A percentile compares a stretch with the other conserved stretches of the same genome.
These are phyloP conservation scores for Waltiozyma sp. DNA, from an alignment of 1,139 yeast genomes.

Conservation along the genomic window DNA sequence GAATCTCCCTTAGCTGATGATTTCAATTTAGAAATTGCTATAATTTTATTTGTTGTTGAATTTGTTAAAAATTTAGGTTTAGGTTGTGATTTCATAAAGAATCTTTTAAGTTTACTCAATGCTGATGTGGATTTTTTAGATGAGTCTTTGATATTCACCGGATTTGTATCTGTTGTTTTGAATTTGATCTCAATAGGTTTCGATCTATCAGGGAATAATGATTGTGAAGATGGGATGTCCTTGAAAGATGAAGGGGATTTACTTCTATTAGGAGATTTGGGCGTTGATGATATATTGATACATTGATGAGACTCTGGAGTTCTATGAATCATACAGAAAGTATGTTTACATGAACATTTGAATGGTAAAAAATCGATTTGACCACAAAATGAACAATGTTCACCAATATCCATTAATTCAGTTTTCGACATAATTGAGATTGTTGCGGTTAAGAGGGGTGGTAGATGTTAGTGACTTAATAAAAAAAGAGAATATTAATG, in stretches of 20 bases:
- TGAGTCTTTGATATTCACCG: constrained; percentile 4
- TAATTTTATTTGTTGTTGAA: constrained; percentile 19
- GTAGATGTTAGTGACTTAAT: too few species aligned
- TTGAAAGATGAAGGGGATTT: neutral
- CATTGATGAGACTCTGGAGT: constrained; percentile 38
- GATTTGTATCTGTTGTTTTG: constrained; percentile 10
- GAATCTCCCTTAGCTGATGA: constrained; percentile 60
- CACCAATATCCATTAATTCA: constrained; percentile 58
- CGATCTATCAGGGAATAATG: constrained; percentile 49
- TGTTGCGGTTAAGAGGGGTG: too few species aligned
- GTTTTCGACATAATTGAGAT: constrained; percentile 12
- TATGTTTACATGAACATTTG: constrained; percentile 47
- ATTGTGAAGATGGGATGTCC: constrained; percentile 23
- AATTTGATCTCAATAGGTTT: constrained; percentile 28
- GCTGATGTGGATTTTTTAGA: constrained; percentile 24
- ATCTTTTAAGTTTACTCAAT: constrained; percentile 34
- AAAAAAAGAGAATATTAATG: too few species aligned
- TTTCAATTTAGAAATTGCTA: constrained; percentile 33
- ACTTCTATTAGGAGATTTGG: neutral
- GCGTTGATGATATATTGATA: constrained; percentile 1
- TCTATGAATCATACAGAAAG: constrained; percentile 52
- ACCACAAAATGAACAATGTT: constrained; percentile 53
- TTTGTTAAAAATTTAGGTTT: constrained; percentile 9
- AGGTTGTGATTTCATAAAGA: constrained; percentile 23
- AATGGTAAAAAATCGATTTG: constrained; percentile 64